phyloP scores from a whole-genome alignment of 768 basidiomycete species.

The Russula dissimulans region DNA sequence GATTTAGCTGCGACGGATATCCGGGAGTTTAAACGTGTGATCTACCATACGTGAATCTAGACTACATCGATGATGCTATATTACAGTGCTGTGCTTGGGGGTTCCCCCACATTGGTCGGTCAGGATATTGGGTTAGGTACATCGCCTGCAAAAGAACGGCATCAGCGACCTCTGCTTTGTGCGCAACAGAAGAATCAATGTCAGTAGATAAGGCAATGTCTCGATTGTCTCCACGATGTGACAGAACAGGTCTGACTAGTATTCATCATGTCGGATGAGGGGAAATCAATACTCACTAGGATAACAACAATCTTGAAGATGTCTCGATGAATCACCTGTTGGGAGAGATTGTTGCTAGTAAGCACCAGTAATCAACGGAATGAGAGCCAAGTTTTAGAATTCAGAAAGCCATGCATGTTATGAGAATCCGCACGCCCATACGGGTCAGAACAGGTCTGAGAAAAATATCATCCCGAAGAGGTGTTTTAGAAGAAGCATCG shows the following conservation, averaged over 20 bases:
- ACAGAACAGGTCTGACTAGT: conserved; percentile 63
- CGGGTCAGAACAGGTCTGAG: conserved; percentile 73
- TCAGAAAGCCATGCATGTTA: conserved; percentile 54
- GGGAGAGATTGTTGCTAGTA: conserved; percentile 16
- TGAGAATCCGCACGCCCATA: conserved; percentile 38
- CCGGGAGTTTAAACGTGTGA: background rate
- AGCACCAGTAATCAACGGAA: conserved; percentile 5
- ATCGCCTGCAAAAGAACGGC: background rate
- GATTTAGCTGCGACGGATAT: too few species aligned
- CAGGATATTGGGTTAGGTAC: background rate
- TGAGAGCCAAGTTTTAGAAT: conserved; percentile 26
- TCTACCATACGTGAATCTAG: conserved; percentile 7
- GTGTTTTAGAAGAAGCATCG: background rate
- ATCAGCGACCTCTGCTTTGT: background rate
- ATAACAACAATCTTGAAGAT: background rate
- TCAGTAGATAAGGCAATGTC: conserved; percentile 41
- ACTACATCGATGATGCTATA: conserved; percentile 9
- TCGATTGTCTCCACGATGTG: conserved; percentile 41
- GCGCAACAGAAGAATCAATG: background rate
- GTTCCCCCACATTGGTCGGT: background rate
- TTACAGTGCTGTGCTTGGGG: background rate
- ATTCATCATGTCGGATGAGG: conserved; percentile 36
- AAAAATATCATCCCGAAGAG: conserved; percentile 47
- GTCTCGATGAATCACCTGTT: background rate
- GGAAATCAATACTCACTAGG: conserved; percentile 12